A percentile compares a stretch with the other conserved stretches of the same genome.
Conservation (phyloP, 108 stramenopile genomes). For the Nitzschia palea region DNA sequence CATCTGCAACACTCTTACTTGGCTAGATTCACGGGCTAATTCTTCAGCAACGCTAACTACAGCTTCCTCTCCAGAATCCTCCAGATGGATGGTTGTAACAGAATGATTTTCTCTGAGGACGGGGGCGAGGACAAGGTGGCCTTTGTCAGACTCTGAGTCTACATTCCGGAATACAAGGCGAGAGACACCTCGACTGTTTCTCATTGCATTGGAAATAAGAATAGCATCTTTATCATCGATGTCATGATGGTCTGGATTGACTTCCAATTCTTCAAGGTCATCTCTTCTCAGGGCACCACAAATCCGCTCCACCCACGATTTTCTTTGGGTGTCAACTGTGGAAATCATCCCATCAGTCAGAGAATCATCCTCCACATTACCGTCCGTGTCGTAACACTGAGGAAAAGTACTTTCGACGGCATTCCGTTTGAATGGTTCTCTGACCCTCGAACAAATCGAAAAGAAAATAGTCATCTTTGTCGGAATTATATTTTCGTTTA, state of each 20-base stretch:
- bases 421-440: neutral
- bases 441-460: neutral
- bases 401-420: neutral
- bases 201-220: constrained; percentile 11
- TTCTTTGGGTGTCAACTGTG: neutral
- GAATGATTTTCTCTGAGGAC: constrained; percentile 7
- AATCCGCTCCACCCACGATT: constrained; percentile 7
- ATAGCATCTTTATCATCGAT: constrained; percentile 15
- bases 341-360: neutral
- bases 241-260: constrained; percentile 5
- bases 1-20: neutral
- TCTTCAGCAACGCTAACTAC: neutral
- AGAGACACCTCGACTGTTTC: neutral
- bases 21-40: neutral
- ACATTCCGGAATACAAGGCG: constrained; percentile 19
- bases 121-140: neutral
- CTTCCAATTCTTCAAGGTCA: constrained; percentile 17
- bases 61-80: constrained; percentile 27
- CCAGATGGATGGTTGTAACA: constrained; percentile 5
- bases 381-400: neutral
- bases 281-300: constrained; percentile 15
- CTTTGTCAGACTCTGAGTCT: neutral
- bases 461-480: too few relatives aligned
- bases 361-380: neutral
- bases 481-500: too few relatives aligned